Conservation (phyloP, 352 stramenopile species). For the Pythium aquatile region DNA sequence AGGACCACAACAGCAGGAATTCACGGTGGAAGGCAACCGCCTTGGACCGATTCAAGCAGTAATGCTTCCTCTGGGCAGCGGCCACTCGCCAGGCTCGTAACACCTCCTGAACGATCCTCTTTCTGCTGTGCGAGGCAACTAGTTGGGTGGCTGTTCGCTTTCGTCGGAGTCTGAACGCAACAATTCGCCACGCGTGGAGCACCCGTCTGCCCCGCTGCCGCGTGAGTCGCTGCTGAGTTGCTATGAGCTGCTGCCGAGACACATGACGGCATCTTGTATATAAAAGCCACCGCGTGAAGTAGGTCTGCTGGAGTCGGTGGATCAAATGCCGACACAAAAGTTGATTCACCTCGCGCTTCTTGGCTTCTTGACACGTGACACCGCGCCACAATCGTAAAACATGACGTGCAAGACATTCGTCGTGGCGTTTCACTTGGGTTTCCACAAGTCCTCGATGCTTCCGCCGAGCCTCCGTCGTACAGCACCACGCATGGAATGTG, state of each 20-base stretch:
- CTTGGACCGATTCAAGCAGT: slow-evolving; percentile 1
- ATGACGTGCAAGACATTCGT: neutral
- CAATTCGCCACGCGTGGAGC: neutral
- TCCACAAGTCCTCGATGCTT: slow-evolving; percentile 1
- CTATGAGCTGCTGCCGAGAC: neutral
- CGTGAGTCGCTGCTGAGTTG: neutral
- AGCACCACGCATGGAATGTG: slow-evolving; percentile 33
- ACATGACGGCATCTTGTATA: neutral
- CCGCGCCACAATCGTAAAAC: neutral
- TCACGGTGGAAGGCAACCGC: slow-evolving; percentile 17
- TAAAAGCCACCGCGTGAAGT: neutral
- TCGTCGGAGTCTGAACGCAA: neutral
- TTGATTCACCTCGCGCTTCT: neutral
- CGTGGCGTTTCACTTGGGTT: neutral
- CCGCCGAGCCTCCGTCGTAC: slow-evolving; percentile 8
- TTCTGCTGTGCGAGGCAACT: neutral
- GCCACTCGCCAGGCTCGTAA: neutral
- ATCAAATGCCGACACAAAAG: neutral
- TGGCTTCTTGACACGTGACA: neutral
- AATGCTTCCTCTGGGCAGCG: neutral
- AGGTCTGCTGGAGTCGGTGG: neutral
- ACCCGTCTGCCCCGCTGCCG: neutral
- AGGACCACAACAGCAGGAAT: slow-evolving; percentile 14
- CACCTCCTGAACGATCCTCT: neutral
- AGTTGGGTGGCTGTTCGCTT: neutral